Evolutionary conservation across 2,329 filamentous ascomycete species (phyloP), one percentile per base, ranked within the genome.

Genomic region (Cladosporium sp.): DNA sequence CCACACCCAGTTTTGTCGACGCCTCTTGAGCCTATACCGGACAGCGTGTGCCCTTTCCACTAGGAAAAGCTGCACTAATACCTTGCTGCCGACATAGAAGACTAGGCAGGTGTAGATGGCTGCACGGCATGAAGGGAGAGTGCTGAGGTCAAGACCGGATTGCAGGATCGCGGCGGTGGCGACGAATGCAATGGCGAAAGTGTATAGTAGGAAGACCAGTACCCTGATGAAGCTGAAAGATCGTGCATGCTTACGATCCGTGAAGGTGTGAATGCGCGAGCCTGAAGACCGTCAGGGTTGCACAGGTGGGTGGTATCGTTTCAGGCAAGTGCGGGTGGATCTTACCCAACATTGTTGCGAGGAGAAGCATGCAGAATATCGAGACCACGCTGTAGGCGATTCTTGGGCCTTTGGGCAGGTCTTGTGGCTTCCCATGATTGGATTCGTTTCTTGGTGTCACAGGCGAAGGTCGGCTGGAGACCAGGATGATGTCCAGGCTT

Each of bases 11-110:
- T 80, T 78, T 14, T 70, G 68, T 6, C 66, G 58, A 23, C 79
- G 72, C 2, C 72, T 65, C 43, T 72, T 69, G 65, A 75, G 74
- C 0, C 76, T 72, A 7, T 75, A 70, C 43, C 78, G 73, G 18
- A 81, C 68, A 7, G 74, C 73, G 66, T 80, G 79, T 11, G 75
- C 74, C 26, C 79, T 72, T 65, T 81, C 80, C 26, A 80, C 73
- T 0, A 81, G 73, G 65, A 80, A 80, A 5, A 79, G 66, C 63
- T 81, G 80, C 66, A 77, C 72, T 25, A 71, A 62, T 2, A 75
- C 64, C 54, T 79, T 79, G 62, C 70, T 74, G 8, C 67, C 67
- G n/a, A 77, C 66, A 64, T 77, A 78, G 67, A 78, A 81, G 4
- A 71, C 69, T 3, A 81, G 65, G 64, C 79, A 81, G 25, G 78